Conservation (phyloP, 148 eudicot genomes). For the Chenopodium album region DNA sequence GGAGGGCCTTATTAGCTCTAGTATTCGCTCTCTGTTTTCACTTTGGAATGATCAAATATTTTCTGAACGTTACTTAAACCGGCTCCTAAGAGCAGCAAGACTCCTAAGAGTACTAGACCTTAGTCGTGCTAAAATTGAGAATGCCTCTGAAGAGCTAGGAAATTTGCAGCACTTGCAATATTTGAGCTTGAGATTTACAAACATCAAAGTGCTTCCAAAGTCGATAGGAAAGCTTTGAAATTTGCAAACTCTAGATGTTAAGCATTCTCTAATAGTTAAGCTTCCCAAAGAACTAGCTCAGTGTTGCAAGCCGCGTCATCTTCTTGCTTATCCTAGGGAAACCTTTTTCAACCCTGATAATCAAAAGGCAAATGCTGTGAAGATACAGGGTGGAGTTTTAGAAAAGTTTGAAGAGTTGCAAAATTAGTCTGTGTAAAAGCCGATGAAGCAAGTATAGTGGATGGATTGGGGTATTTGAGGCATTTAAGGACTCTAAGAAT, state of each 20-base stretch:
- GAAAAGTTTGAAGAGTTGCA: not conserved
- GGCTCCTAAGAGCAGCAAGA: not conserved
- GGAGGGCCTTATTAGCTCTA: not conserved
- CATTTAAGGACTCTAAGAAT: constrained; percentile 8
- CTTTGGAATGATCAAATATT: not conserved
- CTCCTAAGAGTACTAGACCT: constrained; percentile 19
- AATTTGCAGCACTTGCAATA: constrained; percentile 8
- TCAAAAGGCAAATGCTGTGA: not conserved
- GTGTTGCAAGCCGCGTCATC: not conserved
- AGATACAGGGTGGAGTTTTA: not conserved
- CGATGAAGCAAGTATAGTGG: not conserved
- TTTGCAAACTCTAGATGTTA: constrained; percentile 17
- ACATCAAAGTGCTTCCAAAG: not conserved
- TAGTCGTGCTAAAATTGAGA: not conserved
- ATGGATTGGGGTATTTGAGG: not conserved
- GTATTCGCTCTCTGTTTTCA: constrained; percentile 9
- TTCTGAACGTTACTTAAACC: not conserved
- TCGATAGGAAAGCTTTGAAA: not conserved
- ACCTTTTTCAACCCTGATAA: too few relatives aligned
- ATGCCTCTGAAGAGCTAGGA: not conserved
- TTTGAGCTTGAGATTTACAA: constrained; percentile 7
- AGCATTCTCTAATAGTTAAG: not conserved
- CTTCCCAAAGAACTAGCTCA: not conserved
- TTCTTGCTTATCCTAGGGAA: not conserved
- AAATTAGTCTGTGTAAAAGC: not conserved